phyloP scores from a whole-genome alignment of 108 stramenopile genomes.

The Nitzschia palea region DNA sequence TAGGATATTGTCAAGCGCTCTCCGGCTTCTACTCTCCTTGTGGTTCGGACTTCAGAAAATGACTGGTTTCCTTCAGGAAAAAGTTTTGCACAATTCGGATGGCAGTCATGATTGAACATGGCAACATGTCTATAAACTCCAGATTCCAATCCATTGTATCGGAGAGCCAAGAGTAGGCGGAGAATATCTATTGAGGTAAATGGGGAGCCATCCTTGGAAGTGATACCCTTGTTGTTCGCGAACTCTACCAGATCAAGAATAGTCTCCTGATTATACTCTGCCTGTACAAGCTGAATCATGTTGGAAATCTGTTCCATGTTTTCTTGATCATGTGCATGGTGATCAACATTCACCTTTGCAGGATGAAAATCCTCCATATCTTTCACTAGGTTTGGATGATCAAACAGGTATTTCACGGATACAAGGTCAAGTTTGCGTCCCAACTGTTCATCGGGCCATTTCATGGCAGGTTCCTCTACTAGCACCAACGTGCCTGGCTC shows the following conservation, averaged over 20 bases:
- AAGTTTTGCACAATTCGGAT: conserved; percentile 84
- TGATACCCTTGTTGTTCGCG: conserved; percentile 31
- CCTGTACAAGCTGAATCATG: conserved; percentile 43
- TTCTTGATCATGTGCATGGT: conserved; percentile 25
- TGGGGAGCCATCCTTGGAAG: conserved; percentile 42
- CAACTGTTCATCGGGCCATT: conserved; percentile 67
- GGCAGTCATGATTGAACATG: conserved; percentile 77
- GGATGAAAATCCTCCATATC: conserved; percentile 76
- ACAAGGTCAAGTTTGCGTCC: conserved; percentile 60
- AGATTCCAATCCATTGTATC: conserved; percentile 83
- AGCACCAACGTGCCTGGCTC: conserved; percentile 69
- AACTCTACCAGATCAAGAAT: conserved; percentile 33
- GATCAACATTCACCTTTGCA: conserved; percentile 58
- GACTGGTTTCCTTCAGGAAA: conserved; percentile 31
- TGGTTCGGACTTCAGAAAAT: conserved; percentile 83
- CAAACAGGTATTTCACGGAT: conserved; percentile 53
- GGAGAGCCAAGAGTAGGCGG: conserved; percentile 60
- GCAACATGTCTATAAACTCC: conserved; percentile 76
- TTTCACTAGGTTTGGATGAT: conserved; percentile 43
- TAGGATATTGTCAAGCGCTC: conserved; percentile 78
- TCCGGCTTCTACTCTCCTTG: conserved; percentile 55
- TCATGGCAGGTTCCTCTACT: conserved; percentile 63
- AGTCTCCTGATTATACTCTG: conserved; percentile 29
- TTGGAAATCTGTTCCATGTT: conserved; percentile 47
- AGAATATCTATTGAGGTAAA: conserved; percentile 46